Conservation (phyloP, 306 rosid species). For the Pterocarpus macrocarpus region DNA sequence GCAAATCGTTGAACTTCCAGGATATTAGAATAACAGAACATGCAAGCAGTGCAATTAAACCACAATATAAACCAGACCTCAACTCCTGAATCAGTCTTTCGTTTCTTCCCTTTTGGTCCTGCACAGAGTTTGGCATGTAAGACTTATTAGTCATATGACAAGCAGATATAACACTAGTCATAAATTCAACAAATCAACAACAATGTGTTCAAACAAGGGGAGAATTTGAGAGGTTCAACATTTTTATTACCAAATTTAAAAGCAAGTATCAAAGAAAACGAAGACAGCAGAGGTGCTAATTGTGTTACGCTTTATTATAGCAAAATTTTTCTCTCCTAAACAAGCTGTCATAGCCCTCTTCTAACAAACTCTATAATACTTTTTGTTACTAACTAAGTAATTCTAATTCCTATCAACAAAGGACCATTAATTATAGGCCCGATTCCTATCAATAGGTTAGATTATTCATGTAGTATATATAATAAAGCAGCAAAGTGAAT, state of each 20-base stretch:
- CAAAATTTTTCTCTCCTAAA: neutral
- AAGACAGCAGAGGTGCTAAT: conserved; percentile 1
- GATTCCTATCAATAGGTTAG: neutral
- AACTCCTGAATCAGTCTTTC: conserved; percentile 74
- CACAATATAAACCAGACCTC: conserved; percentile 70
- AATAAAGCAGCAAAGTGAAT: neutral
- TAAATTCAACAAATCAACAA: conserved; percentile 32
- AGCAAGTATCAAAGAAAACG: conserved; percentile 16
- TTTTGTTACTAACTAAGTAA: neutral
- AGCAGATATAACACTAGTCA: conserved; percentile 14
- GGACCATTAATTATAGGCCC: neutral
- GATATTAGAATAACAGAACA: neutral
- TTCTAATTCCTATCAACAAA: neutral
- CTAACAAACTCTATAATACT: neutral
- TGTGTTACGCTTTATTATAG: conserved; percentile 3
- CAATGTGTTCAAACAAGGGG: neutral
- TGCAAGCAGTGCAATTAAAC: conserved; percentile 36
- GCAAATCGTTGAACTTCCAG: conserved; percentile 14
- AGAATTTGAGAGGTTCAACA: conserved; percentile 43
- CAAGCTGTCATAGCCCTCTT: conserved; percentile 3
- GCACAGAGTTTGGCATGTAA: conserved; percentile 51
- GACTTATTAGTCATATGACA: conserved; percentile 35
- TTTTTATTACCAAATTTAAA: conserved; percentile 12
- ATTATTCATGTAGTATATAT: neutral
- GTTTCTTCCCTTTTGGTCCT: conserved; percentile 84